Evolutionary conservation across 169 alveolate species (phyloP).

Genomic region (Babesia caballi): DNA sequence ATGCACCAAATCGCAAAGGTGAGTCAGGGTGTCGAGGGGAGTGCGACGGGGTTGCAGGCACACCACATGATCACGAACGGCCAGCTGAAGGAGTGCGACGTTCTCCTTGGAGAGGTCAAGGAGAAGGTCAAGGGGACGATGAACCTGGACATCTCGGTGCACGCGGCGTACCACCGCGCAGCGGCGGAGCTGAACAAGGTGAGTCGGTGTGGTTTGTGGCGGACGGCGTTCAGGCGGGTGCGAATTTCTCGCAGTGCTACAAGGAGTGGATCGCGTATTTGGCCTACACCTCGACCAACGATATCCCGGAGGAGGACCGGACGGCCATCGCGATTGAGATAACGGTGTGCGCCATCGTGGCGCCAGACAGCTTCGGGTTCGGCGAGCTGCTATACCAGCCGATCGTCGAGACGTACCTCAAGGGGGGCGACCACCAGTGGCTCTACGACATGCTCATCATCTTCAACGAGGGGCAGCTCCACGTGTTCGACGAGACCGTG

Average conservation of each 20-base stretch:
- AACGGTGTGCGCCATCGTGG: constrained; percentile 48
- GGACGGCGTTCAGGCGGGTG: constrained; percentile 25
- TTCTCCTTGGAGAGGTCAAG: constrained; percentile 34
- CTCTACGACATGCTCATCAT: constrained; percentile 49
- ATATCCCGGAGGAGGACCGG: constrained; percentile 48
- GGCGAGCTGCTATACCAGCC: constrained; percentile 66
- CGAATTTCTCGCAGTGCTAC: constrained; percentile 58
- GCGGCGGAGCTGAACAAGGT: constrained; percentile 64
- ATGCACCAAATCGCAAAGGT: constrained; percentile 71
- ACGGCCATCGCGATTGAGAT: constrained; percentile 38
- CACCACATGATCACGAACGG: constrained; percentile 46
- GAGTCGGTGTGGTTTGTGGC: neutral
- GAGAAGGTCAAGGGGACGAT: constrained; percentile 31
- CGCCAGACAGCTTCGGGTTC: constrained; percentile 60
- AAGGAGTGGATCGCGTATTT: constrained; percentile 65
- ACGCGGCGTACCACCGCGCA: constrained; percentile 56
- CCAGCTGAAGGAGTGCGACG: constrained; percentile 45
- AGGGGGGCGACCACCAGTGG: constrained; percentile 60
- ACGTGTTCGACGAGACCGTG: constrained; percentile 52
- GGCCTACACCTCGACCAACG: constrained; percentile 60
- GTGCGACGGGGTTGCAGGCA: constrained; percentile 10
- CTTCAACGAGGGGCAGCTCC: constrained; percentile 62
- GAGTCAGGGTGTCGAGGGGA: neutral
- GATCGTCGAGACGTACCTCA: constrained; percentile 41
- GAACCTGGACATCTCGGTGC: constrained; percentile 58